Base-by-base conservation (phyloP, 345 rosid species). In the Bruguiera gymnorhiza region DNA sequence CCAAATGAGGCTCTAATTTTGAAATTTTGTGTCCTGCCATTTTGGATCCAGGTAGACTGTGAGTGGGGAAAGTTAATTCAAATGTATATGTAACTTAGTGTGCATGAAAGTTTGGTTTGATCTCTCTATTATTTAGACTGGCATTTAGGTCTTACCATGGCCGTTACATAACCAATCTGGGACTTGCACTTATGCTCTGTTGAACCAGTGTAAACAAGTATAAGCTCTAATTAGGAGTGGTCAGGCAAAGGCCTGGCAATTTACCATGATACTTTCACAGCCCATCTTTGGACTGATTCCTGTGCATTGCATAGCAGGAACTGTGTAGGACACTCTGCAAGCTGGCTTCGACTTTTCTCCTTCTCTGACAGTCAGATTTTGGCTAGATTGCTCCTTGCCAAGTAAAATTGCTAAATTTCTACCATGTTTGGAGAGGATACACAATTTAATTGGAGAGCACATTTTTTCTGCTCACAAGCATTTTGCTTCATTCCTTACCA, bases 271-370 rank as follows among this genome's bases (percentile, higher is more conserved):
- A 13, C 26, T 54, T 54, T 6, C 4, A 54, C 26, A 20, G 21
- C 58, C 15, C 58, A 54, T 21, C 58, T 54, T 24, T 19, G 23
- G 27, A 21, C 13, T 54, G 58, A 56, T 56, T 56, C 60, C 26
- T 24, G 60, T 24, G 62, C 53, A 65, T 73, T 68, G 27, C 15
- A n/a, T 51, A 24, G 63, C 60, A 65, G 37, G 78, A 43, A 82
- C 18, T 59, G 31, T 73, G 23, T 80, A 63, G 65, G 71, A 27
- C 76, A 63, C 61, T 80, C 19, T 84, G 89, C 97, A 90, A 96
- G 77, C 71, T n/a, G 96, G 92, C 63, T 92, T 95, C 69, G 97
- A 95, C 78, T 92, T 95, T 74, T 77, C 82, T 52, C 88, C 97
- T 88, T 62, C 83, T 95, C 66, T 82, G 87, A 69, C 81, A 76